Evolutionary conservation across 1,284 basidiomycete species (phyloP), one percentile per base, ranked within the genome.

Genomic region (Microbotryum silenes-acaulis): DNA sequence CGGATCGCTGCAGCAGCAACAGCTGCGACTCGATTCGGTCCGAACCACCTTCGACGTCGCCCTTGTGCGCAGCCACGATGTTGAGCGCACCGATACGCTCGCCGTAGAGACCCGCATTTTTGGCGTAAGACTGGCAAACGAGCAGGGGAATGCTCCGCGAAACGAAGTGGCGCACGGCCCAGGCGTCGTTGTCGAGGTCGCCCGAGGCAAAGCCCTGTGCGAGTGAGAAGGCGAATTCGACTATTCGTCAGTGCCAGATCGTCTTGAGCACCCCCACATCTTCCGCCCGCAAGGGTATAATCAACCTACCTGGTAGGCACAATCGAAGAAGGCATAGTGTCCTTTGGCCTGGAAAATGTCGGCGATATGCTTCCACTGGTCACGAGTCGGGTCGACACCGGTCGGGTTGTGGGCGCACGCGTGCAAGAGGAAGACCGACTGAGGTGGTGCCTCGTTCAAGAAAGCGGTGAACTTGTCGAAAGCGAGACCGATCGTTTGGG

Each of bases 371-470:
- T 83, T 79, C 94, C 94, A 98, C 74, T 98, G 89, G 66, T 88
- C 87, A 55, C 78, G 77, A 29, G 89, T 93, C 37, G 93, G 89
- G 77, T 98, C 94, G 9, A 96, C 90, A 3, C 94, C 92, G 0
- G 93, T 97, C 5, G 94, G 94, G 73, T 94, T 93, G 75, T 94
- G 93, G 48, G 94, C 94, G 75, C 92, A 93, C 9, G 89, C 89
- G 56, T 68, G 66, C 51, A 98, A 76, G 66, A 98, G 78, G 75
- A 97, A 88, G 54, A 92, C 86, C 4, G 91, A 94, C 50, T 84
- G 82, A 20, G 81, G 77, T 12, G 87, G 83, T 27, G 77, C 80
- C 68, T 81, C 86, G 81, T 83, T 73, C 57, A 94, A 76, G 52
- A 88, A 78, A 33, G 78, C 78, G 55, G 87, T 78, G 75, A 96